phyloP scores from a whole-genome alignment of 2,329 filamentous ascomycete genomes.

The Leptographium lundbergii region DNA sequence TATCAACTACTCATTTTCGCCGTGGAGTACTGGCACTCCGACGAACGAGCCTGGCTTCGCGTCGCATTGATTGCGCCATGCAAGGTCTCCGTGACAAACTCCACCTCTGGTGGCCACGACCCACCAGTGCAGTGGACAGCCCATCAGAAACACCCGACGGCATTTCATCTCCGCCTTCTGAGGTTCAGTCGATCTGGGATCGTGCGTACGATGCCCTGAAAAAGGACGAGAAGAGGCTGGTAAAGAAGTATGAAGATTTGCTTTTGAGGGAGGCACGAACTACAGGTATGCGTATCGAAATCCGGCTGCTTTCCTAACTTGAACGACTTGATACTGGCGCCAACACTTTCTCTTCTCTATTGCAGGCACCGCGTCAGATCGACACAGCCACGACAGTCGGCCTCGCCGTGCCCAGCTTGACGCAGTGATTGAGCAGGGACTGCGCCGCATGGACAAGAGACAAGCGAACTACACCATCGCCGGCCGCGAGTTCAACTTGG shows the following conservation, averaged over 20 bases:
- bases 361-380: not conserved
- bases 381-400: not conserved
- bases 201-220: slow-evolving; percentile 16
- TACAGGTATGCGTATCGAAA: not conserved
- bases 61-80: too few species aligned
- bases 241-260: slow-evolving; percentile 15
- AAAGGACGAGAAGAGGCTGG: slow-evolving; percentile 9
- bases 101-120: too few species aligned
- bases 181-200: slow-evolving; percentile 15
- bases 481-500: slow-evolving; percentile 11
- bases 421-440: slow-evolving; percentile 10
- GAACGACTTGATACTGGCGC: too few species aligned
- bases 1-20: too few species aligned
- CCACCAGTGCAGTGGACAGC: too few species aligned
- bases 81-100: too few species aligned
- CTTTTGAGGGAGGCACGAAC: slow-evolving; percentile 6
- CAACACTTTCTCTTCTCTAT: not conserved
- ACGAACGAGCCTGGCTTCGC: too few species aligned
- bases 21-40: too few species aligned
- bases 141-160: not conserved
- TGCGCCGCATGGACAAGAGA: slow-evolving; percentile 10
- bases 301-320: not conserved
- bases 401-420: slow-evolving; percentile 1
- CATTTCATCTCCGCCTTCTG: too few species aligned
- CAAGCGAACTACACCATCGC: slow-evolving; percentile 12